Evolutionary conservation across 257 asterid species (phyloP), one percentile per base, ranked within the genome.

Genomic region (Lithospermum erythrorhizon): DNA sequence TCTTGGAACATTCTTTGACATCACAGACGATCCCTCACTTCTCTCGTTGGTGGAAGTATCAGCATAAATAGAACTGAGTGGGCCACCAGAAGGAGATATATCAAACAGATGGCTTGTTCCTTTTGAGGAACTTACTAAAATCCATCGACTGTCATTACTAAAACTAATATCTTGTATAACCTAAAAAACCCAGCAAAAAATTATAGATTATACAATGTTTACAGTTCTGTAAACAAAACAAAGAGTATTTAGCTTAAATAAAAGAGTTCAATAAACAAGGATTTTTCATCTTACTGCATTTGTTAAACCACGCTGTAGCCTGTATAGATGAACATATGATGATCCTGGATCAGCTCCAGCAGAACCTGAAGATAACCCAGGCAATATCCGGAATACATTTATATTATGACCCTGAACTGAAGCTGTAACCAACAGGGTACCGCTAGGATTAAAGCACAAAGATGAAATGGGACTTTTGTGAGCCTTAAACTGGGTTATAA

Each of bases 251-350:
- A 16, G 17, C 24, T 29, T 11, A 21, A 55, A 22, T 17, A 55
- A 2, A 55, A n/a, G 5, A 21, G 19, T 17, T 14, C 30, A 16
- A 64, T 8, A 18, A 48, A 66, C 20, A 49, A 29, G 8, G 37
- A 7, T 19, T 23, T 61, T 37, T 37, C 57, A 62, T 45, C 81
- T 37, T 25, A 78, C 83, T 56, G 83, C 83, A 65, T 80, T 68
- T 57, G 83, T 75, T 67, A 78, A 66, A 65, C 83, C 83, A 14
- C 83, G 80, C 52, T 78, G 83, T 57, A 78, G 83, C 76, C 72
- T 75, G 74, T 72, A 78, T 52, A 75, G 68, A 64, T 72, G 83
- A 61, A 72, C 76, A 48, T 78, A 78, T 56, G 81, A 78, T 59
- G 78, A 62, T 63, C 71, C 66, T 78, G 81, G 72, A 65, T 78